phyloP scores from a whole-genome alignment of 2,329 filamentous ascomycete genomes.

The Monosporascus sp. region DNA sequence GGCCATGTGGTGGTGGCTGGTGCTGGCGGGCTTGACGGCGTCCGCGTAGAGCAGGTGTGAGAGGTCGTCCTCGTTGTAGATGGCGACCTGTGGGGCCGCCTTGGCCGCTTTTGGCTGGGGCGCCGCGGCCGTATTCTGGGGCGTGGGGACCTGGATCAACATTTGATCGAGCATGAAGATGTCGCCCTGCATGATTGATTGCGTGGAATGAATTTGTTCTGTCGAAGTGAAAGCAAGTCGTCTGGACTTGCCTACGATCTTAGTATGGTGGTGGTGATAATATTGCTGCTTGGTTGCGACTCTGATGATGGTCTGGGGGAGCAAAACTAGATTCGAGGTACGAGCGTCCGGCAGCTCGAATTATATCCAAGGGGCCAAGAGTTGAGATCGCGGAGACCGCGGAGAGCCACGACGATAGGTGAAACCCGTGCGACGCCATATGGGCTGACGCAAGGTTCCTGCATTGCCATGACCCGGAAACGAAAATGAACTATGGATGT shows the following conservation, averaged over 20 bases:
- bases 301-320: not conserved
- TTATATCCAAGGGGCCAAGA: not conserved
- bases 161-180: not conserved
- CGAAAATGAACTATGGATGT: not conserved
- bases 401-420: not conserved
- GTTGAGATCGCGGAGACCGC: not conserved
- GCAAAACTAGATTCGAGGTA: not conserved
- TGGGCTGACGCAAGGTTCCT: not conserved
- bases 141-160: not conserved
- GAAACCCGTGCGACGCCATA: not conserved
- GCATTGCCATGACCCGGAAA: not conserved
- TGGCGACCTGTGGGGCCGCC: slow-evolving; percentile 2
- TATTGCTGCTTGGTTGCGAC: not conserved
- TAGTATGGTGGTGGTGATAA: not conserved
- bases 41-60: slow-evolving; percentile 7
- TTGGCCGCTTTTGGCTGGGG: not conserved
- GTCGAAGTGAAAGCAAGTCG: not conserved
- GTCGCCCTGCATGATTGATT: not conserved
- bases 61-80: slow-evolving; percentile 13
- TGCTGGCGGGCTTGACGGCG: not conserved
- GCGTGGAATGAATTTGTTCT: not conserved
- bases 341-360: not conserved
- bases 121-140: not conserved
- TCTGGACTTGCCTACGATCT: not conserved
- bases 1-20: slow-evolving; percentile 1